phyloP scores from a whole-genome alignment of 169 alveolate genomes.

The Cryptosporidium meleagridis region DNA sequence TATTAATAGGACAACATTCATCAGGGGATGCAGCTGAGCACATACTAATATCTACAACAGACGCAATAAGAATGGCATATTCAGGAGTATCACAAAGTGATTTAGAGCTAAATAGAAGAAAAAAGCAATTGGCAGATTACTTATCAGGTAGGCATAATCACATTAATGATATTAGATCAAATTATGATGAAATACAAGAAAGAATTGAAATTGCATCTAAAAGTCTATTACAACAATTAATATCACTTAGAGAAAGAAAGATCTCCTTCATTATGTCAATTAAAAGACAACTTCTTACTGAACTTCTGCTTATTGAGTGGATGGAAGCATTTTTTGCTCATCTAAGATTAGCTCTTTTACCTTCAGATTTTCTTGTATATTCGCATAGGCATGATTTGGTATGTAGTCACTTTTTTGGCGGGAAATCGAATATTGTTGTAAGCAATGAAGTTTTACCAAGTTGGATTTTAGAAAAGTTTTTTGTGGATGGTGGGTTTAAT shows the following conservation, averaged over 20 bases:
- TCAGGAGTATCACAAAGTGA: slow-evolving; percentile 82
- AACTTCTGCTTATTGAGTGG: slow-evolving; percentile 87
- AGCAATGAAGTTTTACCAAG: slow-evolving; percentile 53
- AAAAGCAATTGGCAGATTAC: slow-evolving; percentile 78
- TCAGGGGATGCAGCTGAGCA: slow-evolving; percentile 87
- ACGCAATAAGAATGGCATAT: slow-evolving; percentile 88
- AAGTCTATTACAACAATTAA: slow-evolving; percentile 82
- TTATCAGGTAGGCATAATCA: slow-evolving; percentile 84
- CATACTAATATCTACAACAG: slow-evolving; percentile 87
- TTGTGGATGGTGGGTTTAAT: slow-evolving; percentile 74
- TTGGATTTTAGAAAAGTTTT: slow-evolving; percentile 64
- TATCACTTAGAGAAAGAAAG: slow-evolving; percentile 80
- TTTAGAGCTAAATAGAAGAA: slow-evolving; percentile 79
- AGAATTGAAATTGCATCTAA: slow-evolving; percentile 85
- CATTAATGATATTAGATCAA: slow-evolving; percentile 85
- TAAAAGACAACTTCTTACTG: slow-evolving; percentile 85
- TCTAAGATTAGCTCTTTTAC: slow-evolving; percentile 57
- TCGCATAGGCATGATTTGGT: slow-evolving; percentile 73
- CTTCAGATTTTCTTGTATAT: slow-evolving; percentile 68
- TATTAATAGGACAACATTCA: slow-evolving; percentile 87
- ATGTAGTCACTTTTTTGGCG: slow-evolving; percentile 69
- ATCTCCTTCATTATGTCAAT: slow-evolving; percentile 84
- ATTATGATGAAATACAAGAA: slow-evolving; percentile 83
- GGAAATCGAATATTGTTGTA: slow-evolving; percentile 51
- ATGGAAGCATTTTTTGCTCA: slow-evolving; percentile 82